Base-by-base conservation (phyloP, 192 early-diverging fungal species). In the Rhizophagus sp. region DNA sequence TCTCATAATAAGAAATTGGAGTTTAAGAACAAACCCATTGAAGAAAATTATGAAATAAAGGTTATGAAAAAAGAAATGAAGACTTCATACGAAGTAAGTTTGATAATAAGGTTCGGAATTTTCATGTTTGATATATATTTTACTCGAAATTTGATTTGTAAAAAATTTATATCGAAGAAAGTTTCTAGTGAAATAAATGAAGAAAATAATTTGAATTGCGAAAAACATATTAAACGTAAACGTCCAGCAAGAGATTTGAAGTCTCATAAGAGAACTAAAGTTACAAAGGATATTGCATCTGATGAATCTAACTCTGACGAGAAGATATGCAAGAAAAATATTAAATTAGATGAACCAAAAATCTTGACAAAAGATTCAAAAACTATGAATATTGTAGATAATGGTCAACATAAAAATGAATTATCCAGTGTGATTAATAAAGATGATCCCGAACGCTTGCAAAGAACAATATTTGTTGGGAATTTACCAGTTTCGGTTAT, bases 391-490 rank as follows among this genome's bases (percentile, higher is more conserved):
- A 25, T 11, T 61, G 33, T 62, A 47, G 61, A 15, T 65, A 34
- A 71, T 72, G 63, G 39, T 33, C 57, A 17, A 41, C 24, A 7
- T 5, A 78, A 62, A 65, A 49, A 61, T 3, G 64, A 34, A 52
- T 62, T 22, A 49, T 44, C 12, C 39, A 41, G 5, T 41, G 39
- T 41, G 39, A 41, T 41, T 41, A 41, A 41, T 75, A 75, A 7
- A n/a, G 41, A n/a, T 57, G 63, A 22, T 34, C 65, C 22, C 39
- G 25, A 65, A 80, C 81, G 90, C 76, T 86, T 90, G 36, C 85
- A 84, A 64, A 89, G 96, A 62, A 97, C 97, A n/a, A 81, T 93
- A 22, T 99, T 98, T 87, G 89, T 99, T n/a, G 97, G 97, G 36
- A 99, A 99, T 81, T 83, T 99, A 64, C 85, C 92, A 24, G 88